A percentile compares a stretch with the other conserved stretches of the same genome.
Evolutionary conservation across 768 basidiomycete species (phyloP).

Genomic region (Tubosaeta sp.): DNA sequence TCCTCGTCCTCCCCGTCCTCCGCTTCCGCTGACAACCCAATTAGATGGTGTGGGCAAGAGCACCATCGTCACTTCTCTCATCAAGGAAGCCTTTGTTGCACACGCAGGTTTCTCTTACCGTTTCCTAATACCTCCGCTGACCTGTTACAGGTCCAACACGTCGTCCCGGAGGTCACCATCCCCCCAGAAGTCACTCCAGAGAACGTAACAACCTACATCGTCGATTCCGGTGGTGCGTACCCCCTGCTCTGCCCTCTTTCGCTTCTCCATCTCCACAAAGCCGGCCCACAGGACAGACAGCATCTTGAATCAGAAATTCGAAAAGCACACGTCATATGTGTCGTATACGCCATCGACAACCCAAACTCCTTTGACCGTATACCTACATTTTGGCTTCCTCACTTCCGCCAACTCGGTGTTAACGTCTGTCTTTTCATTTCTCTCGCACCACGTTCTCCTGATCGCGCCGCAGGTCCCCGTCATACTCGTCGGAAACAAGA

Average conservation of each 20-base stretch:
- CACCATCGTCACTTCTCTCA: conserved; percentile 93
- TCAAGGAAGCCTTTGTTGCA: conserved; percentile 91
- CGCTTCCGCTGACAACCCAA: conserved; percentile 1
- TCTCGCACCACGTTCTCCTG: conserved; percentile 1
- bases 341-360: conserved; percentile 96
- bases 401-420: conserved; percentile 91
- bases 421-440: conserved; percentile 56
- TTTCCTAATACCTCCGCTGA: conserved; percentile 1
- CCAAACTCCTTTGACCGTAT: conserved; percentile 96
- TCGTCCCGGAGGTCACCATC: conserved; percentile 96
- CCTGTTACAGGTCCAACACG: conserved; percentile 73
- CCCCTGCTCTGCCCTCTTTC: background rate
- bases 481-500: conserved; percentile 97
- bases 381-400: conserved; percentile 96
- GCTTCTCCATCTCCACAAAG: conserved; percentile 37
- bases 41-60: conserved; percentile 97
- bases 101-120: conserved; percentile 51
- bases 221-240: conserved; percentile 88
- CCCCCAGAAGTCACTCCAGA: conserved; percentile 97
- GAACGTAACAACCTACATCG: conserved; percentile 96
- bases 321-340: conserved; percentile 96
- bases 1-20: conserved; percentile 4
- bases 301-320: conserved; percentile 94
- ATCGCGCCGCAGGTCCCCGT: conserved; percentile 71
- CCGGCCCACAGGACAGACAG: conserved; percentile 76